Evolutionary conservation across 2,329 filamentous ascomycete species (phyloP), one percentile per base, ranked within the genome.

Genomic region (Byssoonygena ceratinophila): DNA sequence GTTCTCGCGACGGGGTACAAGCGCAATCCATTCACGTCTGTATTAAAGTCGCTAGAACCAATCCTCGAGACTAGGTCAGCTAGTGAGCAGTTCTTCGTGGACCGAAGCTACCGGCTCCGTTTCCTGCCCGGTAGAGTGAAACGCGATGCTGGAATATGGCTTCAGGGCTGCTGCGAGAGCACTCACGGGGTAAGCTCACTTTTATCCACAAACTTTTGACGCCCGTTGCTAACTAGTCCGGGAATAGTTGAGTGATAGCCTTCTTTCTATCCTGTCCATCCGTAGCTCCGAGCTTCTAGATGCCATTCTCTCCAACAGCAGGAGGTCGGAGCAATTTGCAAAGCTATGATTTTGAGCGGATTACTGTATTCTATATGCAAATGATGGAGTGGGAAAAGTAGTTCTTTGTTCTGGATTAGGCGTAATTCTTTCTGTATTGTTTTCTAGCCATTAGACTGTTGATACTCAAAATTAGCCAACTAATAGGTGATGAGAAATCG

Each of bases 161-260:
- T 97, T 61, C 92, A 97, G 68, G 91, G 91, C 29, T 96, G 90
- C 72, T 94, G 89, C 66, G 90, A 97, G 74, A 81, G 77, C 56
- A 94, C 89, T 31, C 91, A 97, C 68, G 91, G 91, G 55, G 55
- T 57, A 53, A 46, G 55, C 51, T n/a, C 18, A 39, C 18, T 36
- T 27, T 41, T 18, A 4, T 5, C 20, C 3, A 4, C 2, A 1
- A 2, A 14, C 4, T 9, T 37, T 29, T 20, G 2, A 9, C 14
- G 23, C 23, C 14, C 7, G 29, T 34, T 49, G 23, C 43, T 54
- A 37, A 54, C 37, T n/a, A 39, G 6, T 9, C 12, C 40, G 27
- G 18, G 11, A 37, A 7, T 31, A 57, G 58, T 71, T 94, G 69
- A 88, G 86, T 65, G 86, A 94, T 68, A 87, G 84, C 44, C 76